phyloP scores from a whole-genome alignment of 2,329 filamentous ascomycete genomes.

The Xylariaceae sp. region DNA sequence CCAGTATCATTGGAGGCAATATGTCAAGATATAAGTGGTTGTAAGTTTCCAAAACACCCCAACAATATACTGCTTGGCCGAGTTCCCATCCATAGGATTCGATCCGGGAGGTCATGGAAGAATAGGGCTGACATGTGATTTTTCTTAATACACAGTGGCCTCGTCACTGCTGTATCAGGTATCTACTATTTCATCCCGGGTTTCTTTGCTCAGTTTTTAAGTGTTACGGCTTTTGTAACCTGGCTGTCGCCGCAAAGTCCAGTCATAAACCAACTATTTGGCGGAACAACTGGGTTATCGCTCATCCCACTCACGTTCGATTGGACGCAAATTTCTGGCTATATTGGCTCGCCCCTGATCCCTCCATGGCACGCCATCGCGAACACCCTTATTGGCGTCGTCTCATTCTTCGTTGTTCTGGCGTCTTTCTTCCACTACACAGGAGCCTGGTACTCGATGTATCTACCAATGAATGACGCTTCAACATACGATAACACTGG shows the following conservation, averaged over 20 bases:
- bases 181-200: conserved; percentile 67
- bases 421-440: conserved; percentile 60
- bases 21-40: conserved; percentile 67
- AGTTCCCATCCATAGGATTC: too few relatives aligned
- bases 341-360: conserved; percentile 63
- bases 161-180: conserved; percentile 53
- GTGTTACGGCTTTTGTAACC: conserved; percentile 66
- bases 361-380: conserved; percentile 71
- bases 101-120: too few relatives aligned
- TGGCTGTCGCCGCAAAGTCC: conserved; percentile 68
- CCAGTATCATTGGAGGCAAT: conserved; percentile 55
- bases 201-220: conserved; percentile 65
- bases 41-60: conserved; percentile 30
- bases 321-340: conserved; percentile 70
- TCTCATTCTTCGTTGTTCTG: conserved; percentile 61
- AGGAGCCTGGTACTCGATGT: conserved; percentile 60
- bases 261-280: conserved; percentile 69
- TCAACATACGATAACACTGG: conserved; percentile 70
- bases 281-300: conserved; percentile 63
- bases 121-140: too few relatives aligned
- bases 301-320: conserved; percentile 71
- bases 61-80: too few relatives aligned
- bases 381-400: conserved; percentile 66
- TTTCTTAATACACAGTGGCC: too few relatives aligned
- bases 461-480: conserved; percentile 66